Percentiles rank a stretch among this genome's conserved stretches.
Conservation (phyloP, 768 basidiomycete genomes). For the Macrolepiota fuliginosa region DNA sequence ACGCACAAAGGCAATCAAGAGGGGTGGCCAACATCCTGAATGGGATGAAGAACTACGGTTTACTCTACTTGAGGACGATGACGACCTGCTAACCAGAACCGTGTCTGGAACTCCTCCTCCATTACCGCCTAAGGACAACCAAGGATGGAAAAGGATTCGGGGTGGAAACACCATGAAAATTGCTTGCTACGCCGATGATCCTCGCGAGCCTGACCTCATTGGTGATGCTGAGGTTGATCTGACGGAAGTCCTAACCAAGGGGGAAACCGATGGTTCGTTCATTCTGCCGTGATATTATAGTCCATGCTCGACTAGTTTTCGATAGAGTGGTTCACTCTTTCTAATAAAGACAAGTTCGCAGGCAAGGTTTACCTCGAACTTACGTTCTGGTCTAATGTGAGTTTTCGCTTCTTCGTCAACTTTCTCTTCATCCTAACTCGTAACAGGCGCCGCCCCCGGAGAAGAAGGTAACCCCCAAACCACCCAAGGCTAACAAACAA, state of each 20-base stretch:
- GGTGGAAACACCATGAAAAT: constrained; percentile 77
- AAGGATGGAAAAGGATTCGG: constrained; percentile 49
- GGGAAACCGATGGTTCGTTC: constrained; percentile 90
- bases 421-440: constrained; percentile 7
- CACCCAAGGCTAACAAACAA: constrained; percentile 50
- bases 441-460: constrained; percentile 74
- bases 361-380: constrained; percentile 96
- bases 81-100: constrained; percentile 47
- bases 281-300: neutral
- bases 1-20: constrained; percentile 90
- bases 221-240: constrained; percentile 89
- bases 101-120: constrained; percentile 56
- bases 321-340: constrained; percentile 91
- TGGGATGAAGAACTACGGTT: constrained; percentile 99
- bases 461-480: constrained; percentile 55
- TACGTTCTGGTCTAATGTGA: constrained; percentile 94
- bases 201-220: constrained; percentile 92
- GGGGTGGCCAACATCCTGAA: constrained; percentile 97
- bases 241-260: constrained; percentile 87
- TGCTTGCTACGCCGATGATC: constrained; percentile 92
- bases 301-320: neutral
- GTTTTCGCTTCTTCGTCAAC: constrained; percentile 24
- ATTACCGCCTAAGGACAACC: constrained; percentile 62
- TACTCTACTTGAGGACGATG: constrained; percentile 75
- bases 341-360: constrained; percentile 88